Percentiles rank a stretch among this genome's conserved stretches.
These are phyloP conservation scores for Phoma herbarum DNA, from an alignment of 2,329 filamentous ascomycete species.

Conservation along the genomic window DNA sequence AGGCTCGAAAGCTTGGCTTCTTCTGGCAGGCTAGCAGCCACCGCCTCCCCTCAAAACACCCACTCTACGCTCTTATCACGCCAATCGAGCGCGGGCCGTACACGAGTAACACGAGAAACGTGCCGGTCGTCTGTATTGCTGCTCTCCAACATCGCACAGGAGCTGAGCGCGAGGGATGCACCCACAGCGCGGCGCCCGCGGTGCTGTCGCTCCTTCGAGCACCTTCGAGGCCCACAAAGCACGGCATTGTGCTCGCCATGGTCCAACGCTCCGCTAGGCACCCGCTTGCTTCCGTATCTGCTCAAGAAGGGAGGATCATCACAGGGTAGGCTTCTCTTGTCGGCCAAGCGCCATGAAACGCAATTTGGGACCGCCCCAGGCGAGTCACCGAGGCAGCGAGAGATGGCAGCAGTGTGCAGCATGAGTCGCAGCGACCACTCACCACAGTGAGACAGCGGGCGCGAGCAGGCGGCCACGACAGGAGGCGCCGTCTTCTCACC, in stretches of 20 bases:
- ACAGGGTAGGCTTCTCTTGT: constrained; percentile 41
- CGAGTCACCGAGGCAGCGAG: constrained; percentile 25
- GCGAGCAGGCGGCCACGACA: constrained; percentile 1
- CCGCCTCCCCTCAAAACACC: constrained; percentile 28
- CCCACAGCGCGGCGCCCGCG: constrained; percentile 19
- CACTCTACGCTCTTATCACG: constrained; percentile 23
- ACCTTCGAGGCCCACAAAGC: constrained; percentile 3
- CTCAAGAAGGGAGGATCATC: constrained; percentile 46
- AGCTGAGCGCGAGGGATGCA: constrained; percentile 7
- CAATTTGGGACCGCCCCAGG: constrained; percentile 32
- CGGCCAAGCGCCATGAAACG: constrained; percentile 47
- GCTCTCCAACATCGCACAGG: constrained; percentile 7
- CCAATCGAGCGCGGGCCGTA: constrained; percentile 22
- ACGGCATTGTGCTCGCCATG: constrained; percentile 24
- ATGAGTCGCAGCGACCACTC: constrained; percentile 7
- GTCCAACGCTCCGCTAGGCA: constrained; percentile 33
- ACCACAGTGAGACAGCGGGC: constrained; percentile 3
- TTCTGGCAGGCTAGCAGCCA: constrained; percentile 3
- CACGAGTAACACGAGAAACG: constrained; percentile 13
- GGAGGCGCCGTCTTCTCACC: constrained; percentile 8
- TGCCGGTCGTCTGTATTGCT: constrained; percentile 10
- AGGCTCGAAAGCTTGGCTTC: constrained; percentile 20
- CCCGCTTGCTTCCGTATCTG: constrained; percentile 36
- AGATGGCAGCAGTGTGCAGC: constrained; percentile 13
- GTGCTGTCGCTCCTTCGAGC: constrained; percentile 13